Evolutionary conservation across 1,284 basidiomycete species (phyloP), one percentile per base, ranked within the genome.

Genomic region (Ceratobasidium sp.): DNA sequence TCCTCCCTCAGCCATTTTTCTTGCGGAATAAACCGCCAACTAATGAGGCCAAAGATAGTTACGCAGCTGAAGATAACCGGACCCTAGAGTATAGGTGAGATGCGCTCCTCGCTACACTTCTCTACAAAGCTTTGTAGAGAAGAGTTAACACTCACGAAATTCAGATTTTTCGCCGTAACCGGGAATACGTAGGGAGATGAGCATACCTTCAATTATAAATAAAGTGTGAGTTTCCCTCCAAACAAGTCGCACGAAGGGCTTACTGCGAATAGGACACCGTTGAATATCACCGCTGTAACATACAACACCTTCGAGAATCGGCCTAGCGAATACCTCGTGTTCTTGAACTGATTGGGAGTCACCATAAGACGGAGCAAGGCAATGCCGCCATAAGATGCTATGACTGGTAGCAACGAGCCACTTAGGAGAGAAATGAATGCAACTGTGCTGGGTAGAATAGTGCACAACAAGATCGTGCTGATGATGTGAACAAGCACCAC

Each of bases 341-440:
- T 75, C 29, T 78, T 77, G 64, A 83, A 82, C 45, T 79, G 65
- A 53, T 80, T 78, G 9, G 80, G 82, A 3, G 82, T 83, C 73
- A 81, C 78, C 69, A 81, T 66, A 22, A 82, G 57, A 24, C 82
- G 76, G 6, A 79, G 76, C 19, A 79, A 65, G 9, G 81, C 78
- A 62, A 83, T 82, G 44, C 82, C 75, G 3, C 80, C 81, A 73
- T 83, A 83, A 8, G 81, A 80, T 0, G 81, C 80, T 73, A 82
- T 79, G 0, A 81, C 80, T 8, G 80, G 79, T n/a, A 81, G 76
- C 15, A 72, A 81, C 19, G 80, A 81, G 53, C 81, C 82, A 15
- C 80, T 81, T 29, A 83, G 67, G 57, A 83, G 79, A 45, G 79
- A 81, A 9, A 82, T 82, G 76, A 83, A 83, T 14, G 82, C 82